Evolutionary conservation across 768 basidiomycete genomes (phyloP).

Genomic region (Amyloporia xantha): DNA sequence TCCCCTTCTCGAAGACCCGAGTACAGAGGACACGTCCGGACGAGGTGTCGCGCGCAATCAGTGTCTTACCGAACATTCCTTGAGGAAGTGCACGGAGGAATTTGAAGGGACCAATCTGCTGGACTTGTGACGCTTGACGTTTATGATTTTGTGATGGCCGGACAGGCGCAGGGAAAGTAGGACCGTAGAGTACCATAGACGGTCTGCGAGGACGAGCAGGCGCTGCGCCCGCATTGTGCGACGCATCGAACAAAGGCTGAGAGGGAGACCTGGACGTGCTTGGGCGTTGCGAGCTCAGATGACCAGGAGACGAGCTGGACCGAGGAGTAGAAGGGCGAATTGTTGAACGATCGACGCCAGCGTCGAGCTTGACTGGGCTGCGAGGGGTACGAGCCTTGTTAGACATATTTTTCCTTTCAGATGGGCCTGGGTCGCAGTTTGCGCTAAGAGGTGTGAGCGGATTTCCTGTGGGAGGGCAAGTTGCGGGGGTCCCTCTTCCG

Average conservation of each 20-base stretch:
- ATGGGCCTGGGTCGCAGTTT: background rate
- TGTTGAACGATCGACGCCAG: constrained; percentile 3
- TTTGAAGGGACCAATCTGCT: constrained; percentile 15
- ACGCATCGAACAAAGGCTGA: background rate
- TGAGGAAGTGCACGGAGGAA: constrained; percentile 13
- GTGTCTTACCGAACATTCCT: constrained; percentile 18
- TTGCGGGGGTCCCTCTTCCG: background rate
- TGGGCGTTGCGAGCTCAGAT: background rate
- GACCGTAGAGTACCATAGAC: background rate
- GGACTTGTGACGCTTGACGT: background rate
- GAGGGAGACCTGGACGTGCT: background rate
- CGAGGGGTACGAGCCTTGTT: background rate
- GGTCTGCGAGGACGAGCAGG: background rate
- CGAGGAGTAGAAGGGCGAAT: background rate
- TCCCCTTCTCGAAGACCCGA: constrained; percentile 17
- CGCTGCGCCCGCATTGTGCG: background rate
- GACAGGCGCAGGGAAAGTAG: background rate
- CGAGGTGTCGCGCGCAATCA: constrained; percentile 11
- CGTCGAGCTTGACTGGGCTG: background rate
- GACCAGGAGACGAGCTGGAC: background rate
- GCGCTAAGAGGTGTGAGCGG: background rate
- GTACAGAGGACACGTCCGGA: constrained; percentile 17
- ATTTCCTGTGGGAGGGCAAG: background rate
- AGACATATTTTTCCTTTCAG: background rate
- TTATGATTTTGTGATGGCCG: too few relatives aligned